Base-by-base conservation (phyloP, 805 yeast genomes). In the Myxozyma mucilagina region DNA sequence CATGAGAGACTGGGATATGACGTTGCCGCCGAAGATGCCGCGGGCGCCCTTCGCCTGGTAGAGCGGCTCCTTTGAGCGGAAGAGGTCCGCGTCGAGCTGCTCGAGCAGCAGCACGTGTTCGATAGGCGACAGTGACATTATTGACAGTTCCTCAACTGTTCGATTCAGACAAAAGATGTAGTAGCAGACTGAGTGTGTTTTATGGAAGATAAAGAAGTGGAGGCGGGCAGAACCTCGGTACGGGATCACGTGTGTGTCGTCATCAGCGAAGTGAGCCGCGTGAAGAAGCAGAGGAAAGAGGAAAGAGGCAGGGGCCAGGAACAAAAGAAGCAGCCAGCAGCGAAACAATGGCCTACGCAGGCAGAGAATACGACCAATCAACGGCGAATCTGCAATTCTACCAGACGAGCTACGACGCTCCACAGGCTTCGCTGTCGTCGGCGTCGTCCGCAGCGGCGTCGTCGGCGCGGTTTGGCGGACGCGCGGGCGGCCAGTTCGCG, bases 401-500 rank as follows among this genome's bases (percentile, higher is more conserved):
- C 53, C 69, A 70, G 1, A 62, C 73, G 1, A 71, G 70, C 42
- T 71, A 73, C 56, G 70, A 62, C 13, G 63, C 39, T 14, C 64
- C 47, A 16, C 61, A 39, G 72, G 64, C 50, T 31, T n/a, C 69
- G 64, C 51, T 64, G 70, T 32, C 66, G 69, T 52, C 72, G 77
- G 9, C 77, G 76, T 59, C 78, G 79, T 18, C 68, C 74, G 39
- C 69, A 72, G 52, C 69, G 75, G 34, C 69, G 71, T 47, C 68
- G 68, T 47, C 67, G 67, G 48, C 51, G 64, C 18, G 29, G 59
- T 58, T 53, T 38, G 61, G 57, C 13, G 64, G 59, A 20, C 53
- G 44, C 45, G 67, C 62, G 11, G 57, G 41, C 16, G 47, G 13
- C 29, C 29, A 24, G 29, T 24, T 24, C 29, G 29, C 4, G 29